Evolutionary conservation across 2,329 filamentous ascomycete genomes (phyloP).

Genomic region (Neofusicoccum sp.): DNA sequence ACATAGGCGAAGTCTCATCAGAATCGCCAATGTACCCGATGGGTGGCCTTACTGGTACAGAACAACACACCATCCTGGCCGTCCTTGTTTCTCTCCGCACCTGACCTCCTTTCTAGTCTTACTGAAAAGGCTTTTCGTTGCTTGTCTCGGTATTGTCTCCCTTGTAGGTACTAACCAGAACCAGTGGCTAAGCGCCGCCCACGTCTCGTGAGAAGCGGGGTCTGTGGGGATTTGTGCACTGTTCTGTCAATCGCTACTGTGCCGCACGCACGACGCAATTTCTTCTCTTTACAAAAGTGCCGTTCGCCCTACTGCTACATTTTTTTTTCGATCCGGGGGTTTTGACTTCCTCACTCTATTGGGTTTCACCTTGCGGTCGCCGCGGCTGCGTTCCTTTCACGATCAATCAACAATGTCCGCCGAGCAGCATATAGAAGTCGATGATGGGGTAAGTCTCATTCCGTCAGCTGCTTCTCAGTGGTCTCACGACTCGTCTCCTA

Average conservation of each 20-base stretch:
- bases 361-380: neutral
- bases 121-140: too few species aligned
- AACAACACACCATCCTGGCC: too few species aligned
- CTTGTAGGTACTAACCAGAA: neutral
- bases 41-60: too few species aligned
- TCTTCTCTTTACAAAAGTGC: neutral
- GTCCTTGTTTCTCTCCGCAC: too few species aligned
- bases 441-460: neutral
- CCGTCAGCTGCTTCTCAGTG: too few species aligned
- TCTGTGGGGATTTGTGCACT: conserved; percentile 1
- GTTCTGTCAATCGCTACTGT: conserved; percentile 3
- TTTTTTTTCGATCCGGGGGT: neutral
- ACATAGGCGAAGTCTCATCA: too few species aligned
- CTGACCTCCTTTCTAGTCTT: too few species aligned
- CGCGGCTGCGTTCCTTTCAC: neutral
- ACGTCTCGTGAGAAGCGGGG: conserved; percentile 8
- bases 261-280: neutral
- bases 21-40: too few species aligned
- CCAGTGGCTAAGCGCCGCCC: neutral
- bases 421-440: conserved; percentile 8
- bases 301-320: neutral
- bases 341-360: too few species aligned
- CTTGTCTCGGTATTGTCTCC: too few species aligned
- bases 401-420: neutral
- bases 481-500: too few species aligned